Conservation (phyloP, 2,329 filamentous ascomycete species). For the Pseudocercospora ulei region DNA sequence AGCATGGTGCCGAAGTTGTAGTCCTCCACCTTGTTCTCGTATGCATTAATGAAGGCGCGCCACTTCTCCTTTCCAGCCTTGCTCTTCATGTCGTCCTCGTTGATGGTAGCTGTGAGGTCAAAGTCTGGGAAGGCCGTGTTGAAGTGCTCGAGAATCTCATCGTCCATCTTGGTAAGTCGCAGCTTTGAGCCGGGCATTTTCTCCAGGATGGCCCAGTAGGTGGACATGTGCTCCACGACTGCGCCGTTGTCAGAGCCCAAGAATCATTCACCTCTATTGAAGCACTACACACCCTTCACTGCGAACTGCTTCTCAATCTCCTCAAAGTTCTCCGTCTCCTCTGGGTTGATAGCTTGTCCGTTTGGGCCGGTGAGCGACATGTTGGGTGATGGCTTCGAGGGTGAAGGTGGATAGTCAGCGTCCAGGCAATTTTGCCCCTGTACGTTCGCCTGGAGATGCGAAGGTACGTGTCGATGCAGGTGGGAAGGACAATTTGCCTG, state of each 20-base stretch:
- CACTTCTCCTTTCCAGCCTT: conserved; percentile 87
- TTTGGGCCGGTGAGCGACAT: conserved; percentile 26
- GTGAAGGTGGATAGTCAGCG: background rate
- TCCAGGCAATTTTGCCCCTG: background rate
- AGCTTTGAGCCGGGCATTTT: conserved; percentile 79
- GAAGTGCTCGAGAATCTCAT: conserved; percentile 88
- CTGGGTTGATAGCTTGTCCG: conserved; percentile 36
- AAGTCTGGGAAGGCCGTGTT: conserved; percentile 84
- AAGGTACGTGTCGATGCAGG: background rate
- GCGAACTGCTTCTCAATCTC: conserved; percentile 98
- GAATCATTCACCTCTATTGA: background rate
- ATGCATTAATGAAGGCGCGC: conserved; percentile 86
- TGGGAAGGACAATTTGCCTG: background rate
- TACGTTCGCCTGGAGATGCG: background rate
- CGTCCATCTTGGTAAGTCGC: conserved; percentile 84
- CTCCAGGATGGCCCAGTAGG: conserved; percentile 93
- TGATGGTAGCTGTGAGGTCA: conserved; percentile 65
- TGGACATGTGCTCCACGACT: conserved; percentile 90
- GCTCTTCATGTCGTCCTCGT: conserved; percentile 97
- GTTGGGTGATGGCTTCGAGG: background rate
- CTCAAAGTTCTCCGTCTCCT: conserved; percentile 54
- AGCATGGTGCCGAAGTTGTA: conserved; percentile 97
- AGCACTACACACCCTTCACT: conserved; percentile 61
- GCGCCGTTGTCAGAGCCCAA: conserved; percentile 6
- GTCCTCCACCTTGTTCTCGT: conserved; percentile 91